A percentile compares a stretch with the other conserved stretches of the same genome.
These are phyloP conservation scores for Chernovozyma aurita DNA, from an alignment of 1,139 yeast species.

Conservation along the genomic window DNA sequence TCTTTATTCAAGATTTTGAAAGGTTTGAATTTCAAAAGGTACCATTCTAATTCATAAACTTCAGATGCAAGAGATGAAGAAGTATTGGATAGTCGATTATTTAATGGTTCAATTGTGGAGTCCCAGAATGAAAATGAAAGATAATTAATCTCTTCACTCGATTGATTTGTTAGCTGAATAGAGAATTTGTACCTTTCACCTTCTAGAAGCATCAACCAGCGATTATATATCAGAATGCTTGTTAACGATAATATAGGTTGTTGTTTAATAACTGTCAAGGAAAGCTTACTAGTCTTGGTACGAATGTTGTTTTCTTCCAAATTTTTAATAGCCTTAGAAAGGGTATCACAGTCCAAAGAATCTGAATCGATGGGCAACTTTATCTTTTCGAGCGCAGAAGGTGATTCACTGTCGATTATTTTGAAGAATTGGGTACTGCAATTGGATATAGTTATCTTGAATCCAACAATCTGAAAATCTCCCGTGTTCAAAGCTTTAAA, in stretches of 20 bases:
- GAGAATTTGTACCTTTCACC: conserved; percentile 61
- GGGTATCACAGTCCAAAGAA: neutral
- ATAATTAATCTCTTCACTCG: conserved; percentile 52
- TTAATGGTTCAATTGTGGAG: conserved; percentile 65
- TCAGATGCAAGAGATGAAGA: conserved; percentile 47
- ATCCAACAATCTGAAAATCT: conserved; percentile 26
- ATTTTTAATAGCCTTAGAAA: conserved; percentile 17
- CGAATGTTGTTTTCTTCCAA: conserved; percentile 19
- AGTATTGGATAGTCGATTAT: conserved; percentile 28
- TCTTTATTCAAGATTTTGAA: conserved; percentile 42
- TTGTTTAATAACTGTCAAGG: conserved; percentile 45
- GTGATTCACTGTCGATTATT: conserved; percentile 23
- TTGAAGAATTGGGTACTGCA: conserved; percentile 30
- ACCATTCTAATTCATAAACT: conserved; percentile 71
- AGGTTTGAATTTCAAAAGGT: conserved; percentile 55
- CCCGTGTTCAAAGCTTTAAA: conserved; percentile 34
- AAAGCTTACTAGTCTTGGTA: conserved; percentile 8
- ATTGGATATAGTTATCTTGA: conserved; percentile 24
- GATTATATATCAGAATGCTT: conserved; percentile 53
- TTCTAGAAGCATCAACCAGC: conserved; percentile 75
- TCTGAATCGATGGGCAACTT: neutral
- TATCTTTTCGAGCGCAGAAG: neutral
- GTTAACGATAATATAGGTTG: conserved; percentile 63
- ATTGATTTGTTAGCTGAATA: conserved; percentile 53
- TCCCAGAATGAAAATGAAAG: conserved; percentile 65